phyloP scores from a whole-genome alignment of 139 green algal genomes.

The Chlamydomonas urium region DNA sequence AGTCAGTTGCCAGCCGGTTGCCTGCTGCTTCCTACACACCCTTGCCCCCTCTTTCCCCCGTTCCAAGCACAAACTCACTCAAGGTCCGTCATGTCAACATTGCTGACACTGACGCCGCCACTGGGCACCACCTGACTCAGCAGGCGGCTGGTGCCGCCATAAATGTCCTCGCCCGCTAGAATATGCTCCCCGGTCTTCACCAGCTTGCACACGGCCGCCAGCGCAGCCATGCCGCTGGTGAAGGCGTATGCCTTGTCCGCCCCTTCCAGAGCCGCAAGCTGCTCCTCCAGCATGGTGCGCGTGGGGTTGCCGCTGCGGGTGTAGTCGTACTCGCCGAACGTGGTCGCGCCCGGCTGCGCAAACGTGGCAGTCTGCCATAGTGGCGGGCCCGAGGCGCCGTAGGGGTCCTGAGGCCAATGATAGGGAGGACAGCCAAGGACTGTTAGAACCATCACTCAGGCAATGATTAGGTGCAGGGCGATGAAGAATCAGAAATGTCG shows the following conservation, averaged over 20 bases:
- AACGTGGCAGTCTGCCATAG: slow-evolving; percentile 96
- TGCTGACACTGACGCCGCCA: slow-evolving; percentile 60
- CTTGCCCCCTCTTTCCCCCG: too few species aligned
- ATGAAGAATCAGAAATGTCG: too few species aligned
- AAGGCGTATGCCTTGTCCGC: slow-evolving; percentile 85
- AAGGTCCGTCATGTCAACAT: slow-evolving; percentile 87
- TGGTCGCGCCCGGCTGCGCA: slow-evolving; percentile 73
- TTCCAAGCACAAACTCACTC: too few species aligned
- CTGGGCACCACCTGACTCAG: slow-evolving; percentile 57
- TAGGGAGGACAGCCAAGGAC: neutral
- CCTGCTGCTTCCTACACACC: too few species aligned
- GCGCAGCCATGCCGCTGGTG: slow-evolving; percentile 90
- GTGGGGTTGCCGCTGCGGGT: slow-evolving; percentile 95
- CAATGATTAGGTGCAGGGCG: too few species aligned
- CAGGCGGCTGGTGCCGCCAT: slow-evolving; percentile 90
- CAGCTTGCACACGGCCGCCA: slow-evolving; percentile 68
- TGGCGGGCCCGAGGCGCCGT: slow-evolving; percentile 69
- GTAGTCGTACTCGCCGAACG: slow-evolving; percentile 93
- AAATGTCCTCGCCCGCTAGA: slow-evolving; percentile 93
- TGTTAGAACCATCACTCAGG: neutral
- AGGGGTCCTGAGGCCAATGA: slow-evolving; percentile 86
- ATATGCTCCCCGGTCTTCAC: slow-evolving; percentile 67
- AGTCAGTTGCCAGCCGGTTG: too few species aligned
- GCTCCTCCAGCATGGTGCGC: slow-evolving; percentile 59
- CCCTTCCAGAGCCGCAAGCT: slow-evolving; percentile 67